Conservation (phyloP, 805 yeast genomes). For the Blastobotrys terrestris region DNA sequence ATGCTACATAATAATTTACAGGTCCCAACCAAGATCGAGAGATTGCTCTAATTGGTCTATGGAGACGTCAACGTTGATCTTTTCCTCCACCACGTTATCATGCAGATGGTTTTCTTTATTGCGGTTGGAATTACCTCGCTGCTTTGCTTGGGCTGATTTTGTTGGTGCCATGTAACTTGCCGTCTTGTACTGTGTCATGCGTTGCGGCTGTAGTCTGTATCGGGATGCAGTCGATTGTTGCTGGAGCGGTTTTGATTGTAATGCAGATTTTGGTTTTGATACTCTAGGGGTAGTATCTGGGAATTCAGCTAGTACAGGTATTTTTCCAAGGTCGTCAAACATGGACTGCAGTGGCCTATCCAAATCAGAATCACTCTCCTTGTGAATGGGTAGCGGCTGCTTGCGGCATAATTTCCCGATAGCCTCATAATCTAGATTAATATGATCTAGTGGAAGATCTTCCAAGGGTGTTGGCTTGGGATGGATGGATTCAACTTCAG, state of each 20-base stretch:
- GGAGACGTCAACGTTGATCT: slow-evolving; percentile 1
- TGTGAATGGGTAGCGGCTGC: not conserved
- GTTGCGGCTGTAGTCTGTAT: not conserved
- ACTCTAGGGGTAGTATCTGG: not conserved
- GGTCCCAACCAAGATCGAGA: slow-evolving; percentile 3
- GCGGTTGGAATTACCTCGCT: not conserved
- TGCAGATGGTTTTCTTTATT: not conserved
- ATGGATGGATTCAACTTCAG: slow-evolving; percentile 17
- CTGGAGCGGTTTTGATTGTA: too few species aligned
- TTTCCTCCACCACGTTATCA: not conserved
- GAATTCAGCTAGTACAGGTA: not conserved
- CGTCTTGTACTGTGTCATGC: not conserved
- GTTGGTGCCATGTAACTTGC: slow-evolving; percentile 15
- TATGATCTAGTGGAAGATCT: slow-evolving; percentile 16
- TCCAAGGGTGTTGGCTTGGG: slow-evolving; percentile 9
- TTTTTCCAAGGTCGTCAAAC: not conserved
- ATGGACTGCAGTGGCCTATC: slow-evolving; percentile 1
- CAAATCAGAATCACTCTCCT: not conserved
- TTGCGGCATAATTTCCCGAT: not conserved
- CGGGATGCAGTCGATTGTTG: too few species aligned
- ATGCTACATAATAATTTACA: not conserved
- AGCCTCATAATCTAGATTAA: slow-evolving; percentile 15
- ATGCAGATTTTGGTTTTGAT: not conserved
- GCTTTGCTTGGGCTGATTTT: slow-evolving; percentile 17
- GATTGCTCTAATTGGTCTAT: not conserved